Conservation (phyloP, 148 eudicot species). For the Diospyros kaki region DNA sequence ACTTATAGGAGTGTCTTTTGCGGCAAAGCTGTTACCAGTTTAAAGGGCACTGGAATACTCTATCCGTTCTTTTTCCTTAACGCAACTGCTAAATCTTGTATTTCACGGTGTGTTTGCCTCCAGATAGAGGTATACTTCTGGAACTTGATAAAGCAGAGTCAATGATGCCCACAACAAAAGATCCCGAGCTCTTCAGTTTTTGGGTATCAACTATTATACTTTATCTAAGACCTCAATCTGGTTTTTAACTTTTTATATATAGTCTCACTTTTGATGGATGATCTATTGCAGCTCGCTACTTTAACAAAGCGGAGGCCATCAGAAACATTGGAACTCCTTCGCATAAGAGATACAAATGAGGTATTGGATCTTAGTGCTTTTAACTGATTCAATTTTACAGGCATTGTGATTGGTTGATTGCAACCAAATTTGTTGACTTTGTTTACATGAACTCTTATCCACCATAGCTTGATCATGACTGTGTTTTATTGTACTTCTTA, state of each 20-base stretch:
- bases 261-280: constrained; percentile 1
- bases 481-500: background rate
- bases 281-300: constrained; percentile 59
- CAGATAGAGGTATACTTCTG: constrained; percentile 70
- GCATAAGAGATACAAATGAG: constrained; percentile 77
- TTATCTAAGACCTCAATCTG: background rate
- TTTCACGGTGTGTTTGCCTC: constrained; percentile 13
- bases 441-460: background rate
- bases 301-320: constrained; percentile 68
- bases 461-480: background rate
- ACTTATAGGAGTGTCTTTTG: background rate
- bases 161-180: constrained; percentile 67
- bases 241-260: background rate
- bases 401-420: background rate
- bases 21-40: background rate
- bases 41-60: background rate
- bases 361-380: constrained; percentile 28
- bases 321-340: constrained; percentile 78
- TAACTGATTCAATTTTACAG: background rate
- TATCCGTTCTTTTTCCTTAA: background rate
- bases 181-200: constrained; percentile 95
- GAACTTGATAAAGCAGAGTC: constrained; percentile 81
- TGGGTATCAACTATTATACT: constrained; percentile 57
- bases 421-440: background rate
- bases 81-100: background rate